Base-by-base conservation (phyloP, 164 flowering plant species). In the Dillenia turbinata region DNA sequence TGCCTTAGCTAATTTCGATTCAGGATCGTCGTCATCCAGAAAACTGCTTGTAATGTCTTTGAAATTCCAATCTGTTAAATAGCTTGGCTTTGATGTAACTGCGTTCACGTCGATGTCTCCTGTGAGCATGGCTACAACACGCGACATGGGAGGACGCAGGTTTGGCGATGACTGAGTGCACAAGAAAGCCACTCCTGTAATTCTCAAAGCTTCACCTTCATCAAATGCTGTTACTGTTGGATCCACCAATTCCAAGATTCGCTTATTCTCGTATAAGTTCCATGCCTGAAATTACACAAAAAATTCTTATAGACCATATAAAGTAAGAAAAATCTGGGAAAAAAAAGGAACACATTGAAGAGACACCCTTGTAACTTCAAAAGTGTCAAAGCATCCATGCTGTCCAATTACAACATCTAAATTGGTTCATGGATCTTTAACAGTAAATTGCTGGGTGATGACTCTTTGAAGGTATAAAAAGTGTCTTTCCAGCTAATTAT, bases 81-180 rank as follows among this genome's bases (percentile, higher is more conserved):
- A 85, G 5, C 79, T 74, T 3, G 89, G 89, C 67, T 60, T 83
- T 16, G 87, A 57, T 9, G 71, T 66, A 1, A 76, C 81, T 8
- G 71, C 17, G 52, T 56, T 50, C 46, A 83, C 89, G 63, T 86
- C 89, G 9, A 69, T 65, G 57, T 86, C 92, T 57, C 92, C 87
- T 3, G 77, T 40, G 15, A 86, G 71, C 88, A 86, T 86, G 12
- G 83, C 84, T 12, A 81, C 68, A n/a, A 75, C 87, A 2, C 87
- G 83, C 2, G 92, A 83, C 89, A 86, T 86, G 14, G 81, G 24
- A 6, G 89, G 92, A 3, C 89, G 77, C 12, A 74, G 66, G 22
- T 48, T 22, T 57, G 89, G 92, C 19, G 87, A 79, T 16, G 89
- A 69, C 67, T 86, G 92, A 9, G 79, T 86, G 80, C 92, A 86